Percentiles rank a stretch among this genome's conserved stretches.
These are phyloP conservation scores for Pseudogymnoascus sp. DNA, from an alignment of 2,329 filamentous ascomycete species.

Conservation along the genomic window DNA sequence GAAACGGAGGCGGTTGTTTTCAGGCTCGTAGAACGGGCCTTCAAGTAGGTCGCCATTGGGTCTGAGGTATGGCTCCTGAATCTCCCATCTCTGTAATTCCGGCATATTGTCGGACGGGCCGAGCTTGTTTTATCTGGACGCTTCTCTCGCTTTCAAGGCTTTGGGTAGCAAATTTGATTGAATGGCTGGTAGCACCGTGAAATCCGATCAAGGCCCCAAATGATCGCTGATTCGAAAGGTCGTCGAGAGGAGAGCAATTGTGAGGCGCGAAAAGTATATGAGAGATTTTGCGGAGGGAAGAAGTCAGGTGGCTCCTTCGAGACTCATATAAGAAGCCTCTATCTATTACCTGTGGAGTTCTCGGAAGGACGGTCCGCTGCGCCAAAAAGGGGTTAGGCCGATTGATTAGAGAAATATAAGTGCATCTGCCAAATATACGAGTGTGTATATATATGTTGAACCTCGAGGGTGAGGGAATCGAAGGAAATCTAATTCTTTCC, in stretches of 20 bases:
- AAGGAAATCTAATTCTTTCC: neutral
- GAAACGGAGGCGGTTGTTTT: slow-evolving; percentile 60
- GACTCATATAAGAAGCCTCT: slow-evolving; percentile 6
- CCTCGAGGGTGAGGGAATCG: neutral
- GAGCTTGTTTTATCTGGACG: neutral
- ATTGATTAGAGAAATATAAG: neutral
- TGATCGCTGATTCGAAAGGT: neutral
- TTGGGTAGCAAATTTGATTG: neutral
- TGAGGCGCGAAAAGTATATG: neutral
- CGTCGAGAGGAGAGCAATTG: neutral
- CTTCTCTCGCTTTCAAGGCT: neutral
- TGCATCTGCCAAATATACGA: neutral
- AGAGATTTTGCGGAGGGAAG: neutral
- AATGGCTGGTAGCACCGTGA: neutral
- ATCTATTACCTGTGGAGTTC: neutral
- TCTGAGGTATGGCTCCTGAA: slow-evolving; percentile 44
- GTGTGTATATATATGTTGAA: neutral
- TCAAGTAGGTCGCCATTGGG: slow-evolving; percentile 61
- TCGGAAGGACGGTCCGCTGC: neutral
- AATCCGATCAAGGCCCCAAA: neutral
- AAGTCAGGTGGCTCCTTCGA: slow-evolving; percentile 5
- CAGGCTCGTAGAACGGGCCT: slow-evolving; percentile 63
- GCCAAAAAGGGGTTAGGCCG: neutral
- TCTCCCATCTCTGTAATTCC: slow-evolving; percentile 30
- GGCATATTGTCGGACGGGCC: neutral